Conservation (phyloP, 768 basidiomycete species). For the Xerocomellus dryophilus region DNA sequence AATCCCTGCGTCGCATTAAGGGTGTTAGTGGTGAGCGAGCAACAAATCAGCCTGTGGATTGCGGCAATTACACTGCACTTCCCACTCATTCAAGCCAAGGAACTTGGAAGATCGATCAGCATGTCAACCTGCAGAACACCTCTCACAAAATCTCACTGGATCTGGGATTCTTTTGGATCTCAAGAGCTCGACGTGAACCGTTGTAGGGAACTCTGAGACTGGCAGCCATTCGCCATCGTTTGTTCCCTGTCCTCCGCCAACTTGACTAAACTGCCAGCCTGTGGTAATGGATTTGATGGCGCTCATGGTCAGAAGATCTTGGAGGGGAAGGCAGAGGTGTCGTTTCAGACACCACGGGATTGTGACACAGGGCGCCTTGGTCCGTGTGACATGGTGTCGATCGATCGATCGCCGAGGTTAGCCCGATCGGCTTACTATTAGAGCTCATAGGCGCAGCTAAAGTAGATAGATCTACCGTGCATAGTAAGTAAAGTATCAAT, state of each 20-base stretch:
- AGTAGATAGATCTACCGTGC: too few relatives aligned
- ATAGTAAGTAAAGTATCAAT: too few relatives aligned
- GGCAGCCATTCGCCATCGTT: conserved; percentile 65
- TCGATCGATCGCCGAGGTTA: conserved; percentile 11
- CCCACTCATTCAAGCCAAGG: conserved; percentile 79
- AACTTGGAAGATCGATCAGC: conserved; percentile 44
- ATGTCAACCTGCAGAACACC: neutral
- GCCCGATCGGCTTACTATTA: conserved; percentile 1
- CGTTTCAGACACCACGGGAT: neutral
- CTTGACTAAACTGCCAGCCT: conserved; percentile 68
- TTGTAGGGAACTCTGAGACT: conserved; percentile 71
- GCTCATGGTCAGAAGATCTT: conserved; percentile 14
- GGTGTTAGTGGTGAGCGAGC: neutral
- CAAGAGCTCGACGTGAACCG: conserved; percentile 83
- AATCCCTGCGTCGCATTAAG: conserved; percentile 55
- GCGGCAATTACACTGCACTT: conserved; percentile 73
- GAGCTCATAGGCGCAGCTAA: too few relatives aligned
- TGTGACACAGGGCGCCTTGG: neutral
- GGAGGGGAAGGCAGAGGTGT: neutral
- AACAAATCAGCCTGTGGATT: neutral
- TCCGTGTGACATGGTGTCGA: neutral
- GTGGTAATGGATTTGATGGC: conserved; percentile 31
- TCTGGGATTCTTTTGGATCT: conserved; percentile 74
- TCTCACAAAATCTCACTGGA: conserved; percentile 55
- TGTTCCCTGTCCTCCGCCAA: conserved; percentile 58